phyloP scores from a whole-genome alignment of 2,329 filamentous ascomycete species.

The Apiospora hydei region DNA sequence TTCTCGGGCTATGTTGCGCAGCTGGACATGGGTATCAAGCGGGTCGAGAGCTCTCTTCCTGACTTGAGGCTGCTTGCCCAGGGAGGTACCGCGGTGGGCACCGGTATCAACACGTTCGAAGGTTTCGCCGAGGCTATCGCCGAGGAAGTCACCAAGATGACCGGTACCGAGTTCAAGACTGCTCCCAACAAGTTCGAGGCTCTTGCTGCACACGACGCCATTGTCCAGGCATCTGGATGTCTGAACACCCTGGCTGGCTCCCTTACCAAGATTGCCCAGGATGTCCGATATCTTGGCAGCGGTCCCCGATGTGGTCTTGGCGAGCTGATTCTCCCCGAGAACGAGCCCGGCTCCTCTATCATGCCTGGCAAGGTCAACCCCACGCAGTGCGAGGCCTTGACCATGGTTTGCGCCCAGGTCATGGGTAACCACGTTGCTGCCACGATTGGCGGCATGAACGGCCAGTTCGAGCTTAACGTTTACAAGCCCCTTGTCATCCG shows the following conservation, averaged over 20 bases:
- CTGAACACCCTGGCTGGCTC: slow-evolving; percentile 92
- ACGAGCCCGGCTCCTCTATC: slow-evolving; percentile 96
- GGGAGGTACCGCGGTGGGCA: slow-evolving; percentile 95
- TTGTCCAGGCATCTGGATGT: slow-evolving; percentile 91
- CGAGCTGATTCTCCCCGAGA: slow-evolving; percentile 92
- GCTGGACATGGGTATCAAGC: slow-evolving; percentile 88
- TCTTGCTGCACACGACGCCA: slow-evolving; percentile 92
- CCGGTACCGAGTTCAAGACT: slow-evolving; percentile 91
- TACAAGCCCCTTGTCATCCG: slow-evolving; percentile 98
- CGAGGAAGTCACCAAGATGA: slow-evolving; percentile 89
- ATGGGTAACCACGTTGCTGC: slow-evolving; percentile 96
- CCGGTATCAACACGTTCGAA: slow-evolving; percentile 95
- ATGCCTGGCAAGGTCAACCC: slow-evolving; percentile 99
- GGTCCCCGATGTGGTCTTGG: slow-evolving; percentile 95
- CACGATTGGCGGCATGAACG: slow-evolving; percentile 94
- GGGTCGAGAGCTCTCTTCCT: slow-evolving; percentile 82
- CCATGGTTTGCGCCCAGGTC: slow-evolving; percentile 97
- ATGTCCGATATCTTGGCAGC: slow-evolving; percentile 95
- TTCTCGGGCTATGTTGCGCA: slow-evolving; percentile 98
- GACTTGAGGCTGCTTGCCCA: slow-evolving; percentile 89
- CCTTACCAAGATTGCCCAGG: slow-evolving; percentile 97
- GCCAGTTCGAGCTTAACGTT: slow-evolving; percentile 98
- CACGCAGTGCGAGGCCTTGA: slow-evolving; percentile 96
- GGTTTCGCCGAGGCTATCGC: slow-evolving; percentile 96
- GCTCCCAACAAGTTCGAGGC: slow-evolving; percentile 99